phyloP scores from a whole-genome alignment of 768 basidiomycete genomes.

The Boletus rufocinnamomeus region DNA sequence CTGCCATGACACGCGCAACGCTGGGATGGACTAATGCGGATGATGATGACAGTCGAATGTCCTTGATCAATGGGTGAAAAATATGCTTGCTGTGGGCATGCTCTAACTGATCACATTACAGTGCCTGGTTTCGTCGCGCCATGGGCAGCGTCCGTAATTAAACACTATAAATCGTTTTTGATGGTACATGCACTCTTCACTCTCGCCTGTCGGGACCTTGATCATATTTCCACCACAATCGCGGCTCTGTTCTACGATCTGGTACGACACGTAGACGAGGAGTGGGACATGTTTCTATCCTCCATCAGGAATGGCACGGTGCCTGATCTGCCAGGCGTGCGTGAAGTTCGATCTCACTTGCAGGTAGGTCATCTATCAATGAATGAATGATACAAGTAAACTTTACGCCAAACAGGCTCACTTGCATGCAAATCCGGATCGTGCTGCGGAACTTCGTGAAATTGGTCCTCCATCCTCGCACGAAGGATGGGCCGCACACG shows the following conservation, averaged over 20 bases:
- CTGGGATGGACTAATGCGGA: background rate
- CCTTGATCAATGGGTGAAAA: background rate
- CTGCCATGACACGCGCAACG: background rate
- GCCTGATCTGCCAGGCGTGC: no score
- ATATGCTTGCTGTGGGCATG: background rate
- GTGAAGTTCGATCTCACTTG: no score
- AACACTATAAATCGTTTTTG: background rate
- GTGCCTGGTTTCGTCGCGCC: background rate
- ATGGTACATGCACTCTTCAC: background rate
- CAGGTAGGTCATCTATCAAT: no score
- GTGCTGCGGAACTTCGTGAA: background rate
- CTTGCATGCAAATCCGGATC: background rate
- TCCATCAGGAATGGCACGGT: no score
- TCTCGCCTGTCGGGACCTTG: no score
- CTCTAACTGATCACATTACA: background rate
- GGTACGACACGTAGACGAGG: no score
- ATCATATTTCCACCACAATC: no score
- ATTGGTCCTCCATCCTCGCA: background rate
- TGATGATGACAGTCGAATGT: background rate
- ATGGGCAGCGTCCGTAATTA: background rate
- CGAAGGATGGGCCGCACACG: background rate
- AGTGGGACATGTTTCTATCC: no score
- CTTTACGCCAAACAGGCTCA: no score
- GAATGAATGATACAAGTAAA: no score
- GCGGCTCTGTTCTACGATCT: no score